These are phyloP conservation scores for Penium margaritaceum DNA, from an alignment of 139 green algal genomes.

Conservation along the genomic window DNA sequence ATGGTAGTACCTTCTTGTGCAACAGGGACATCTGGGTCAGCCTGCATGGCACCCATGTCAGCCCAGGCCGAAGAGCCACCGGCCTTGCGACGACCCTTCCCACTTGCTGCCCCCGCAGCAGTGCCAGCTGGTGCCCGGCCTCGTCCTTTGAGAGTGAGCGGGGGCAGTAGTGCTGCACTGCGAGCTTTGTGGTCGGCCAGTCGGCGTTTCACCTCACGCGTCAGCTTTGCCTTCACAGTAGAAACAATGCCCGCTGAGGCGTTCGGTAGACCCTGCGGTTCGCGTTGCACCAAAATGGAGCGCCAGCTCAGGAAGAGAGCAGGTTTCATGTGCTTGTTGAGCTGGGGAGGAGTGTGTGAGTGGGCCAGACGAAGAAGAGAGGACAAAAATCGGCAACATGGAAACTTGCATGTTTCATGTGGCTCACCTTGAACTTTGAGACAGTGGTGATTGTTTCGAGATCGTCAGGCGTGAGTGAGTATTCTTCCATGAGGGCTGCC, in stretches of 20 bases:
- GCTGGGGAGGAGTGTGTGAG: background rate
- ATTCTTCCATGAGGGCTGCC: constrained; percentile 55
- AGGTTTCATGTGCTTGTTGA: background rate
- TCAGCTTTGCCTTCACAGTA: constrained; percentile 43
- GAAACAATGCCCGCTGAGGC: constrained; percentile 7
- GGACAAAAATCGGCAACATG: background rate
- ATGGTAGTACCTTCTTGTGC: constrained; percentile 10
- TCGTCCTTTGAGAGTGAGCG: too few relatives aligned
- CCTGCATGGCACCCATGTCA: background rate
- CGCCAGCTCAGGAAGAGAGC: background rate
- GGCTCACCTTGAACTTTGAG: constrained; percentile 42
- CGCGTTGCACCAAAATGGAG: background rate
- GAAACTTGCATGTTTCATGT: background rate
- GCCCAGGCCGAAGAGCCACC: background rate
- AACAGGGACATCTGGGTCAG: constrained; percentile 23
- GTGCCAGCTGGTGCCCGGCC: background rate
- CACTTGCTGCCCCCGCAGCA: background rate
- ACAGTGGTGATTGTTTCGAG: constrained; percentile 43
- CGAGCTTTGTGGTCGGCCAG: background rate
- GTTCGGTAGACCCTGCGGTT: constrained; percentile 25
- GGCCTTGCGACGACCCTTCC: background rate
- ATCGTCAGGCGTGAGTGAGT: constrained; percentile 51
- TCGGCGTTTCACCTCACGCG: constrained; percentile 55
- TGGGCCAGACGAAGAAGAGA: background rate
- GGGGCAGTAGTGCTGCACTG: constrained; percentile 19